Evolutionary conservation across 1,284 basidiomycete genomes (phyloP), one percentile per base, ranked within the genome.

Genomic region (Paramarasmius palmivorus): DNA sequence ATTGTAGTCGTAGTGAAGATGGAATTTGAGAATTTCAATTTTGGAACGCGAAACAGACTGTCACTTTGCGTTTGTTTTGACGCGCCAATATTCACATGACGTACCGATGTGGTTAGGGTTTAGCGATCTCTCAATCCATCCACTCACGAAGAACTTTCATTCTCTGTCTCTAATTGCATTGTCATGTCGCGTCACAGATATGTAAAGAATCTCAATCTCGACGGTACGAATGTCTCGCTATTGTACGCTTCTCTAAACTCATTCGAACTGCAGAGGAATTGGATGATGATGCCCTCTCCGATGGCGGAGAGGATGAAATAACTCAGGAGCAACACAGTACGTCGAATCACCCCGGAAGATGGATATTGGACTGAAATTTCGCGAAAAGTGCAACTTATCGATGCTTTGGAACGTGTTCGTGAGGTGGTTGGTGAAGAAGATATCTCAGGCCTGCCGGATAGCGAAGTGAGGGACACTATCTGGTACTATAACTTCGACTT

Each of bases 401-500:
- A 83, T 29, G 88, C 83, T 4, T 62, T 94, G 32, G 85, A 88
- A 19, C 75, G 82, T 59, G 83, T 94, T 17, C 78, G 86, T 54
- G 71, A 76, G 14, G 68, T 89, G 15, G 68, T 97, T 37, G 93
- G 92, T 20, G 75, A 83, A 57, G 78, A 86, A 65, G 79, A 77
- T 6, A 64, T 73, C 39, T 87, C 86, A 32, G 86, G 84, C 15
- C 73, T 96, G 47, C 76, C 88, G 35, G 92, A 96, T 66, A 69
- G 73, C 37, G 79, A 83, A 49, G 90, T 99, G 68, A 84, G 83
- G 63, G 90, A 95, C 60, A 79, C 83, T 1, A 75, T 98, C 41
- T 98, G 94, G 90, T 87, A 98, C 61, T 85, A 79, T 62, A 92
- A 91, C 72, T 98, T 97, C 64, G 88, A 98, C 64, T 81, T 91